Evolutionary conservation across 768 basidiomycete genomes (phyloP), one percentile per base, ranked within the genome.

Genomic region (Podaxis carcinomalis): DNA sequence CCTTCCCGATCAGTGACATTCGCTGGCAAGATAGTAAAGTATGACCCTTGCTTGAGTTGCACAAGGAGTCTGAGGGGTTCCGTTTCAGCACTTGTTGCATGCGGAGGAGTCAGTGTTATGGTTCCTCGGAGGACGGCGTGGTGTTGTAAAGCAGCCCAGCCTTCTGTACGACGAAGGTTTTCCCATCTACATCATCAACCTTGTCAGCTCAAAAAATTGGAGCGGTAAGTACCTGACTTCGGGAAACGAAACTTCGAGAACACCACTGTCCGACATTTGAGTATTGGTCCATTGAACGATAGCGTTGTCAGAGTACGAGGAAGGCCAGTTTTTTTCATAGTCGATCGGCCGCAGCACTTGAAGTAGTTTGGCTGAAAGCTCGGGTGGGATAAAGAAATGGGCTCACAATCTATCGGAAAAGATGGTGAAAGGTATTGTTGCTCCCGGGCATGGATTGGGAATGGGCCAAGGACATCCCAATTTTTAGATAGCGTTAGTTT

Each of bases 91-190:
- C 27, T 62, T 10, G 49, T 57, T 62, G 35, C 59, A 40, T 14
- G 27, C 14, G 82, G 82, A 10, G 87, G 84, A 52, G 78, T 72
- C 16, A 94, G 62, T 1, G 81, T 86, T 4, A 95, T 61, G 9
- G 80, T 82, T 0, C 89, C 83, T 37, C 83, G 85, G 16, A 95
- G 77, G 32, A 93, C 73, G 6, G 83, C 79, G 66, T 93, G 86
- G 66, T 93, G 90, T 71, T 96, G 93, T 16, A 95, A 73, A 21
- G 84, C 87, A 23, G 92, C 88, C 93, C 93, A 95, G 11, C 93
- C 93, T 72, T 93, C 89, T 1, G 88, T 86, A 25, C 80, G 77
- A 11, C 92, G 86, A 57, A 95, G 77, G 53, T 80, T 77, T 32
- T 80, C 71, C 93, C 92, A 94, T 47, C 90, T 91, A 65, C 10